Base-by-base conservation (phyloP, 345 rosid genomes). In the Hirschfeldia incana region DNA sequence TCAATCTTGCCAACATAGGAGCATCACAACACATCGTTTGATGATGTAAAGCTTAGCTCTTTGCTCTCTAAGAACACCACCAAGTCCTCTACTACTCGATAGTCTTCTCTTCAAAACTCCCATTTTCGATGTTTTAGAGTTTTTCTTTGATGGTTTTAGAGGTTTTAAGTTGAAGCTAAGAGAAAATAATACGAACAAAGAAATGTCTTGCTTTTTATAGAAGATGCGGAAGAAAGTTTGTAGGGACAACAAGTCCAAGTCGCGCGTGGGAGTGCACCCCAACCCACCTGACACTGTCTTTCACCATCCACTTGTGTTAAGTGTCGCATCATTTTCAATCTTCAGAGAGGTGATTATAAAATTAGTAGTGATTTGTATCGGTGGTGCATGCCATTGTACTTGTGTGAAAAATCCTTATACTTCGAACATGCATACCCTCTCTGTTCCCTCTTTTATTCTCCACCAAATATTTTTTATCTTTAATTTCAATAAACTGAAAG, bases 1-100 rank as follows among this genome's bases (percentile, higher is more conserved):
- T 82, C 76, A 92, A 69, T 92, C 98, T 80, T 91, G 92, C 97
- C 97, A 91, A 67, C 92, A 91, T 63, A 91, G 79, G 28, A 91
- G 90, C 97, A 91, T 94, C 75, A 90, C 91, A 7, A 94, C 96
- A 75, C 98, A 94, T 80, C 97, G 83, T 74, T 88, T 81, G 15
- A 94, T 92, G 37, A 94, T 92, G 83, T 94, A 94, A 73, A 92
- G 89, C 78, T 75, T 84, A 8, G 97, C 97, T 81, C 89, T 90
- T 82, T 90, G 98, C 80, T 94, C 97, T 83, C 90, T 84, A 10
- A 92, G 89, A 57, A 83, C 89, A 60, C 91, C 86, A 16, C 94
- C 93, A 16, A 88, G 83, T 0, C 96, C 88, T 76, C 85, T 89
- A 8, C 71, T 74, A 81, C 88, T 84, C 1, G 92, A 81, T 9